These are phyloP conservation scores for Blastomyces parvus DNA, from an alignment of 2,329 filamentous ascomycete genomes.

Conservation along the genomic window DNA sequence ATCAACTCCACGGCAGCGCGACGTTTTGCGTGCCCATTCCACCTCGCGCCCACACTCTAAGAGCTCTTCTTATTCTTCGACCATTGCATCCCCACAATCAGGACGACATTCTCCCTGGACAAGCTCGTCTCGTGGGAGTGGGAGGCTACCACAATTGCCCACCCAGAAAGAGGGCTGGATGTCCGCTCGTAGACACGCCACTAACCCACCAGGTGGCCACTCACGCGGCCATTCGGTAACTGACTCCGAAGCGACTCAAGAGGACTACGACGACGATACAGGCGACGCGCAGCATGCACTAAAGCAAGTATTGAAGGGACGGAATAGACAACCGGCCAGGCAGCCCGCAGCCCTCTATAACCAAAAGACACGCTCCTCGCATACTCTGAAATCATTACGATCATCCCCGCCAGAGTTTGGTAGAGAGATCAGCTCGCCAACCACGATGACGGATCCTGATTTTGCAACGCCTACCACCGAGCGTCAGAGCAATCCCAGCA, in stretches of 20 bases:
- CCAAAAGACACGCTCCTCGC: slow-evolving; percentile 23
- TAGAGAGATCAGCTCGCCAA: slow-evolving; percentile 39
- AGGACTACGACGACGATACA: slow-evolving; percentile 21
- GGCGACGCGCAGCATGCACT: slow-evolving; percentile 41
- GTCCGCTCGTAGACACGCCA: slow-evolving; percentile 25
- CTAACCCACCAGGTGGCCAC: slow-evolving; percentile 20
- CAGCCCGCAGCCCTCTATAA: slow-evolving; percentile 24
- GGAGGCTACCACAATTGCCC: slow-evolving; percentile 20
- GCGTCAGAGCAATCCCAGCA: slow-evolving; percentile 43
- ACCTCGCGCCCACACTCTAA: slow-evolving; percentile 35
- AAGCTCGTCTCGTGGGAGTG: slow-evolving; percentile 24
- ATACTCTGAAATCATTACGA: slow-evolving; percentile 25
- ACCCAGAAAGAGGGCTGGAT: slow-evolving; percentile 23
- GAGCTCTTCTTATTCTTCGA: slow-evolving; percentile 35
- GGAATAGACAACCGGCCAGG: slow-evolving; percentile 18
- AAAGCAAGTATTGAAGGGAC: slow-evolving; percentile 34
- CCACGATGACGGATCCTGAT: slow-evolving; percentile 42
- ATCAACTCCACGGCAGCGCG: slow-evolving; percentile 20
- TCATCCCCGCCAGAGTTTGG: slow-evolving; percentile 37
- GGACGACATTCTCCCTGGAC: slow-evolving; percentile 35
- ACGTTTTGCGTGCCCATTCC: slow-evolving; percentile 27
- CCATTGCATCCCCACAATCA: slow-evolving; percentile 33
- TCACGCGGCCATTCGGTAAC: slow-evolving; percentile 17
- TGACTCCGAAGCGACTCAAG: slow-evolving; percentile 18
- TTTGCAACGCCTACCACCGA: slow-evolving; percentile 46